Evolutionary conservation across 2,329 filamentous ascomycete genomes (phyloP), one percentile per base, ranked within the genome.

Genomic region (Ceratocystis diversiconidia): DNA sequence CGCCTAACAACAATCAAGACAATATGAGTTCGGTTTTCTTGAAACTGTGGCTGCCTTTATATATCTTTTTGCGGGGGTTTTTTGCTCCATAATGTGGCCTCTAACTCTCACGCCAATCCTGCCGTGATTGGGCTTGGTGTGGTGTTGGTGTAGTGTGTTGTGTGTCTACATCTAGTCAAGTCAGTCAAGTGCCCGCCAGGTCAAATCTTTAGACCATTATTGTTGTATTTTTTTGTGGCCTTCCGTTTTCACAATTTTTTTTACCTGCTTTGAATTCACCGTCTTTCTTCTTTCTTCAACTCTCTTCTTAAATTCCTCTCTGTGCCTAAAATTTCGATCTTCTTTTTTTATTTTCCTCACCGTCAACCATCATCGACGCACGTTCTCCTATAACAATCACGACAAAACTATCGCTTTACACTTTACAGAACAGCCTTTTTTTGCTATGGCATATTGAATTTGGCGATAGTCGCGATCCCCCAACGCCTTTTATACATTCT

Each of bases 281-380:
- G 46, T 30, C 46, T 66, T 48, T 48, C 43, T 55, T 22, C 17
- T 61, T 22, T 67, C 17, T 43, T 43, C 28, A 25, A 5, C 41
- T 57, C 15, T 50, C 50, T 61, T 63, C 64, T 67, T 62, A 50
- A 48, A 62, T 43, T 62, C 57, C 41, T 60, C 12, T 50, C 28
- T 10, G 19, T 36, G 57, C 57, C 22, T 6, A 22, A 36, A 41
- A 19, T 30, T 61, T 61, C 22, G 1, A 6, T 15, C 28, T 61
- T 36, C 28, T 43, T 41, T 61, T 61, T 61, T n/a, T 19, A 48
- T 48, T 22, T 48, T 22, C 46, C 8, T 48, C 46, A 48, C 19
- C 46, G 46, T 5, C 46, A 22, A 48, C 46, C 17, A 48, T n/a
- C 46, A 48, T 48, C 46, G 46, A 22, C 17, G 46, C 46, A n/a